Conservation (phyloP, 2,329 filamentous ascomycete species). For the Aspergillus clavatus region DNA sequence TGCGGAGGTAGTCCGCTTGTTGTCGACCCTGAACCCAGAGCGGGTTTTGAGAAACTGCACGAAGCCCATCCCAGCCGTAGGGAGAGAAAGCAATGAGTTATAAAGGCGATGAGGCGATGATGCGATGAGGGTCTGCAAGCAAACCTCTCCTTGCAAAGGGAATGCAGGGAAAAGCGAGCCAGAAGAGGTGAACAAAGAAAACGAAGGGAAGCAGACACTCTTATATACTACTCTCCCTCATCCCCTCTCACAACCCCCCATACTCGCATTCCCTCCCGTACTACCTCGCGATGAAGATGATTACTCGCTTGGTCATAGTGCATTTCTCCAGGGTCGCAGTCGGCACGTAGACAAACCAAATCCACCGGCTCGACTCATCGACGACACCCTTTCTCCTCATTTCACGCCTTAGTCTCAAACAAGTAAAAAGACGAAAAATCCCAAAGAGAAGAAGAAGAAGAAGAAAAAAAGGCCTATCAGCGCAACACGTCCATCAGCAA, state of each 20-base stretch:
- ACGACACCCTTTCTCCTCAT: not conserved
- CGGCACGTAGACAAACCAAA: not conserved
- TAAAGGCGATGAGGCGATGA: no score
- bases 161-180: not conserved
- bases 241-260: no score
- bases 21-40: slow-evolving; percentile 31
- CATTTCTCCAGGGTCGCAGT: not conserved
- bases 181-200: not conserved
- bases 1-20: slow-evolving; percentile 36
- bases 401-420: not conserved
- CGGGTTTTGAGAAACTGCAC: slow-evolving; percentile 26
- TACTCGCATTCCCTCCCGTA: no score
- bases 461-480: not conserved
- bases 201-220: not conserved
- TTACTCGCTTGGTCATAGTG: not conserved
- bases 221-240: not conserved
- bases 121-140: not conserved
- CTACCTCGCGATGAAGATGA: not conserved
- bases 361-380: not conserved
- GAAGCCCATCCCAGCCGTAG: slow-evolving; percentile 23
- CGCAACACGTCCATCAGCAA: no score
- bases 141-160: not conserved
- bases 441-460: no score
- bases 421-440: no score
- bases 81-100: not conserved